These are phyloP conservation scores for Aspergillaceae sp. DNA, from an alignment of 2,329 filamentous ascomycete species.

Conservation along the genomic window DNA sequence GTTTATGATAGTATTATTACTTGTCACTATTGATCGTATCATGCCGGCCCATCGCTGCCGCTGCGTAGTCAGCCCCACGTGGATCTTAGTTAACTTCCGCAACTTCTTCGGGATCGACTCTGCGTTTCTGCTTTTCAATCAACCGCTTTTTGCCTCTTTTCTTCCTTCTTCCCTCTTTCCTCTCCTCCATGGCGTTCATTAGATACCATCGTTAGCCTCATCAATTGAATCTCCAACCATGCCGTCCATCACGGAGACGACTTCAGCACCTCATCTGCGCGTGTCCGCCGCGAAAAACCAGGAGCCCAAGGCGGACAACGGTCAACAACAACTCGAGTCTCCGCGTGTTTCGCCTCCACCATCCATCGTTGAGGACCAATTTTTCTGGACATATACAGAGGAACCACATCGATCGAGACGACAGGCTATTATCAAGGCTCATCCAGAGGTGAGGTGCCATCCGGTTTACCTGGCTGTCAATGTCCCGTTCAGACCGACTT, in stretches of 20 bases:
- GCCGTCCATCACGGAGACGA: conserved; percentile 25
- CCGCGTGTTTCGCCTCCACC: conserved; percentile 23
- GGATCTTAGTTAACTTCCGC: conserved; percentile 22
- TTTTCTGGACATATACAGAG: conserved; percentile 99
- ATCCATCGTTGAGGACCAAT: conserved; percentile 47
- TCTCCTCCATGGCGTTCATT: conserved; percentile 12
- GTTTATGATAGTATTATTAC: not conserved
- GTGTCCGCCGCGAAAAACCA: conserved; percentile 23
- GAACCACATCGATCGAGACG: conserved; percentile 89
- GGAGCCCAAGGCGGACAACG: conserved; percentile 3
- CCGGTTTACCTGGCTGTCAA: too few species aligned
- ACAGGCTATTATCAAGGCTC: conserved; percentile 93
- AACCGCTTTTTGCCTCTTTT: not conserved
- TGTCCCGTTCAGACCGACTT: too few species aligned
- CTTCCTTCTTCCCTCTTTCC: not conserved
- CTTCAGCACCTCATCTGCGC: conserved; percentile 25
- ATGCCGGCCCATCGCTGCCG: conserved; percentile 9
- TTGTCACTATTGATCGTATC: not conserved
- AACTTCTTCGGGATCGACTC: conserved; percentile 5
- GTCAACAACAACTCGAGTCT: conserved; percentile 16
- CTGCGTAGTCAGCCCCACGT: conserved; percentile 24
- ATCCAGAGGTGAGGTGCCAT: conserved; percentile 64
- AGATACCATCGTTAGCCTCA: conserved; percentile 3
- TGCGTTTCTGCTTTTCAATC: not conserved
- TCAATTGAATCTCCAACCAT: conserved; percentile 8